Evolutionary conservation across 1,284 basidiomycete species (phyloP), one percentile per base, ranked within the genome.

Genomic region (Ustilago hordei): DNA sequence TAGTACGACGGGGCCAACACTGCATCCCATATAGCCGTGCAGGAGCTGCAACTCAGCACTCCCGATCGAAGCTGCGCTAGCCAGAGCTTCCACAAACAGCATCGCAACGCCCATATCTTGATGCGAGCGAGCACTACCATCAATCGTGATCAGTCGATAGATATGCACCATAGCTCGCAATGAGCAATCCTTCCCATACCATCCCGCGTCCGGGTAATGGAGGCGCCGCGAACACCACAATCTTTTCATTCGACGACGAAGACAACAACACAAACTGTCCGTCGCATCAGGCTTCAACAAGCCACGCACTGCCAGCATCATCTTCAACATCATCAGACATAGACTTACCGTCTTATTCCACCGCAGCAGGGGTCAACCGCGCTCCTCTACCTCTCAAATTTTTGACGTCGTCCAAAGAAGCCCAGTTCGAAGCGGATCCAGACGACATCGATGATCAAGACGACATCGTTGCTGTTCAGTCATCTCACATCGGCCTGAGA

Each of bases 401-500:
- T 2, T 81, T 79, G 19, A 61, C 70, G 13, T 69, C 84, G 1
- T 84, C 82, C 3, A 80, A 87, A 55, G 87, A 87, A 70, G 83
- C 83, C 2, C 76, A 84, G 35, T 87, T 82, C 75, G 87, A 87
- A 34, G 75, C 79, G 3, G 87, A 87, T 64, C 75, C 79, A 9
- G 86, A 87, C 61, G 79, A 70, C 11, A 77, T 84, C 13, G 70
- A 81, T 38, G 81, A 80, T 38, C 75, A 52, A 13, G 64, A 55
- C 38, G 65, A 70, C 32, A 36, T 71, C 31, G 66, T 74, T 7
- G 67, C 68, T 48, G 71, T 76, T 8, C 67, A 73, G 31, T 58
- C 74, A 8, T 79, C 73, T 31, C 67, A 64, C 28, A 71, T 79
- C 15, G 68, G 64, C 1, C 57, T 70, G 4, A 47, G 56, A 45